Base-by-base conservation (phyloP, 371 early-diverging fungal species). In the Vairimorpha apis region DNA sequence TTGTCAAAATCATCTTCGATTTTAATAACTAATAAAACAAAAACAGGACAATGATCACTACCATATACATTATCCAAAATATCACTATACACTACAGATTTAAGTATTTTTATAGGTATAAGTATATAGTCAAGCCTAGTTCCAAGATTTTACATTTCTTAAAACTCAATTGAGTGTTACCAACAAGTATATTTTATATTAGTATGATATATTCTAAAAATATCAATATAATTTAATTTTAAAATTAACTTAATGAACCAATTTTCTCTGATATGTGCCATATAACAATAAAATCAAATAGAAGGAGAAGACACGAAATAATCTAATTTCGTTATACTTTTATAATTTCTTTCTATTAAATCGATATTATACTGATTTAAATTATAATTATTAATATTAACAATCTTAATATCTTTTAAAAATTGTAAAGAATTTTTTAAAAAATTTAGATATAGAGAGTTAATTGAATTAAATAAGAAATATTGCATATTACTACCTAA, bases 1-100 rank as follows among this genome's bases (percentile, higher is more conserved):
- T 63, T 56, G 4, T 58, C 47, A 33, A 38, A 37, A 29, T 60
- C 44, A 32, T 68, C 69, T 12, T 18, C 16, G 5, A 59, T 23
- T 2, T 67, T 70, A 18, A 75, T 33, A 27, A 70, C 64, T 12
- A 91, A 79, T 37, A 85, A 85, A 0, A 85, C 86, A 41, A 83
- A 81, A 0, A 90, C 90, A 0, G 91, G 92, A 72, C 91, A 91
- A 77, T 92, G 93, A 79, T 92, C 93, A n/a, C 88, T 88, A 0
- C 93, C 93, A 69, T 86, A 74, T 2, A 90, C 78, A 3, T 87
- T 72, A 7, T 87, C 80, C 27, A 85, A 83, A 16, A 90, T 86
- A 68, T 87, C 85, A 30, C 87, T 82, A 38, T 76, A 84, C 21
- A 79, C 79, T 66, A 89, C 81, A 85, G 85, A 86, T 1, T 84